Conservation (phyloP, 345 rosid genomes). For the Rhodomyrtus tomentosa region DNA sequence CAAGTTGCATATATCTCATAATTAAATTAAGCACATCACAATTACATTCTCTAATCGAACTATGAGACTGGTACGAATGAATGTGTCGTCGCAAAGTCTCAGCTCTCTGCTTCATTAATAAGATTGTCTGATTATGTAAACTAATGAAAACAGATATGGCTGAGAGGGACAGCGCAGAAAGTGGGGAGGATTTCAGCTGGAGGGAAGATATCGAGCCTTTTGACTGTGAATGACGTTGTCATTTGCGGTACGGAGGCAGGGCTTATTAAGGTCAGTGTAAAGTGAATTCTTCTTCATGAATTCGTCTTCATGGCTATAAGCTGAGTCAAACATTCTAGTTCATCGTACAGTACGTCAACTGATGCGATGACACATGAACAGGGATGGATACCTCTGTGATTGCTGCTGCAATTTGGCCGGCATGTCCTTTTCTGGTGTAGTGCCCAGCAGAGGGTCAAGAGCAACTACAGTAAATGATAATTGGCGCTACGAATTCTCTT, state of each 20-base stretch:
- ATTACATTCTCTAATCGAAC: neutral
- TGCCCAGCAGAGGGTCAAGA: neutral
- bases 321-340: neutral
- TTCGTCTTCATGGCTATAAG: too few relatives aligned
- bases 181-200: slow-evolving; percentile 88
- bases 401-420: neutral
- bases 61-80: neutral
- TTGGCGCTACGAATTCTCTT: neutral
- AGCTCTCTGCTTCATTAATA: neutral
- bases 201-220: slow-evolving; percentile 79
- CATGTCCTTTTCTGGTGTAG: neutral
- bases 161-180: slow-evolving; percentile 69
- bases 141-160: slow-evolving; percentile 49
- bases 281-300: neutral
- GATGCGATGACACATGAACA: slow-evolving; percentile 10
- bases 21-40: neutral
- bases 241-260: slow-evolving; percentile 87
- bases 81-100: neutral
- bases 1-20: neutral
- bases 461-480: neutral
- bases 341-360: neutral
- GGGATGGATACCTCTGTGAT: slow-evolving; percentile 85
- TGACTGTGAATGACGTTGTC: slow-evolving; percentile 63
- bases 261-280: slow-evolving; percentile 51
- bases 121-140: neutral